Conservation (phyloP, 768 basidiomycete genomes). For the Arthromyces matolae region DNA sequence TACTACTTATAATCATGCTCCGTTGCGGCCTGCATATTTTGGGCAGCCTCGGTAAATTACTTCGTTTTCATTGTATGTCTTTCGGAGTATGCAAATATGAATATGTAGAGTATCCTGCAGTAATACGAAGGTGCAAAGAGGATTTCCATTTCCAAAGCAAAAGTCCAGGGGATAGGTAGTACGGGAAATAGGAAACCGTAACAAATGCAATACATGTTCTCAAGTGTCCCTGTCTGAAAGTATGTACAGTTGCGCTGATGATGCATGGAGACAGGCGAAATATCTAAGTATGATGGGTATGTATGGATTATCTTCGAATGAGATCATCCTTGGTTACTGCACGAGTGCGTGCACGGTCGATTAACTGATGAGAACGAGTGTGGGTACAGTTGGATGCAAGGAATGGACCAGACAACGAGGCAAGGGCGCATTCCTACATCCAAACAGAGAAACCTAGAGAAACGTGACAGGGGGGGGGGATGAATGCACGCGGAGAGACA, state of each 20-base stretch:
- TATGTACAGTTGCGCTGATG: too few species aligned
- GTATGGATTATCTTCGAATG: background rate
- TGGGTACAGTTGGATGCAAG: background rate
- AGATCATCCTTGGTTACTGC: background rate
- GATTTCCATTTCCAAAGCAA: constrained; percentile 6
- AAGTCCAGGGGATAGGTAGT: background rate
- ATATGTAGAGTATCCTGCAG: constrained; percentile 4
- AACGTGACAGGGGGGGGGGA: background rate
- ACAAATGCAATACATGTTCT: background rate
- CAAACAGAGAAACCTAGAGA: too few species aligned
- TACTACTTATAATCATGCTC: too few species aligned
- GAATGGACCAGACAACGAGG: background rate
- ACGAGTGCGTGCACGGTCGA: background rate
- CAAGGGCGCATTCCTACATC: constrained; percentile 10
- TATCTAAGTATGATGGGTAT: constrained; percentile 3
- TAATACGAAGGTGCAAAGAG: background rate
- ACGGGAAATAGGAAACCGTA: background rate
- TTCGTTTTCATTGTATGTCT: background rate
- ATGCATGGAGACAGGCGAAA: background rate
- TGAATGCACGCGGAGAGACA: background rate
- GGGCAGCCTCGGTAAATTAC: background rate
- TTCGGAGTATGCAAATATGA: background rate
- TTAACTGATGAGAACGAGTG: constrained; percentile 11
- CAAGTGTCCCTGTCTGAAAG: background rate
- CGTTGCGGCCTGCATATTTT: too few species aligned